Conservation (phyloP, 768 basidiomycete genomes). For the Russula lepida region DNA sequence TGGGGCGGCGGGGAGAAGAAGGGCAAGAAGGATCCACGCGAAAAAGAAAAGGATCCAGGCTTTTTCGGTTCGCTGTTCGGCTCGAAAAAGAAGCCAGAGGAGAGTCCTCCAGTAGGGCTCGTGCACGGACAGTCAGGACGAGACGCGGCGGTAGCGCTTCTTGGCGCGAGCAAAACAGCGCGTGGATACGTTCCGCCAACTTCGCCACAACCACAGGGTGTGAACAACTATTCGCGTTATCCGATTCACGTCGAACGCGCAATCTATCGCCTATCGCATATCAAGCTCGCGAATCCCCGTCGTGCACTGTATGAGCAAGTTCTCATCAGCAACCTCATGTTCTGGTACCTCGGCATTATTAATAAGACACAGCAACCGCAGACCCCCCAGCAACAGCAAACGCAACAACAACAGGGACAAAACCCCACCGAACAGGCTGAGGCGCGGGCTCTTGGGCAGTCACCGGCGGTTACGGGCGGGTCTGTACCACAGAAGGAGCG, state of each 20-base stretch:
- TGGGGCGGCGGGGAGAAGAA: slow-evolving; percentile 37
- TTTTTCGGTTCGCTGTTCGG: slow-evolving; percentile 93
- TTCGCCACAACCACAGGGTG: slow-evolving; percentile 44
- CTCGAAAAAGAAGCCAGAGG: slow-evolving; percentile 79
- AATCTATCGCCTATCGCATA: slow-evolving; percentile 94
- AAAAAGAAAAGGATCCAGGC: slow-evolving; percentile 62
- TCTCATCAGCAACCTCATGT: slow-evolving; percentile 89
- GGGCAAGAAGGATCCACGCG: slow-evolving; percentile 47
- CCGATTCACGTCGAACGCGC: slow-evolving; percentile 99
- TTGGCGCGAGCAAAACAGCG: slow-evolving; percentile 76
- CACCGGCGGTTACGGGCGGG: slow-evolving; percentile 17
- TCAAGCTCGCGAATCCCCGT: slow-evolving; percentile 96
- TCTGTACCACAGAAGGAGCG: slow-evolving; percentile 14
- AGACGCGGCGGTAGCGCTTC: slow-evolving; percentile 78
- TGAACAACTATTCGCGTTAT: slow-evolving; percentile 59
- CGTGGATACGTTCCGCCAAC: slow-evolving; percentile 54
- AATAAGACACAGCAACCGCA: slow-evolving; percentile 68
- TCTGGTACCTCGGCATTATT: slow-evolving; percentile 98
- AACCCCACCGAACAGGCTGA: slow-evolving; percentile 22
- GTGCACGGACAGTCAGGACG: slow-evolving; percentile 46
- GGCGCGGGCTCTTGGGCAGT: neutral
- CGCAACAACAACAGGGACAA: slow-evolving; percentile 4
- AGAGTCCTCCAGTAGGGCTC: slow-evolving; percentile 36
- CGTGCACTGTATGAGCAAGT: slow-evolving; percentile 97
- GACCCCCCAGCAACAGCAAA: slow-evolving; percentile 17